Evolutionary conservation across 352 stramenopile species (phyloP).

Genomic region (Phytophthora pisi): DNA sequence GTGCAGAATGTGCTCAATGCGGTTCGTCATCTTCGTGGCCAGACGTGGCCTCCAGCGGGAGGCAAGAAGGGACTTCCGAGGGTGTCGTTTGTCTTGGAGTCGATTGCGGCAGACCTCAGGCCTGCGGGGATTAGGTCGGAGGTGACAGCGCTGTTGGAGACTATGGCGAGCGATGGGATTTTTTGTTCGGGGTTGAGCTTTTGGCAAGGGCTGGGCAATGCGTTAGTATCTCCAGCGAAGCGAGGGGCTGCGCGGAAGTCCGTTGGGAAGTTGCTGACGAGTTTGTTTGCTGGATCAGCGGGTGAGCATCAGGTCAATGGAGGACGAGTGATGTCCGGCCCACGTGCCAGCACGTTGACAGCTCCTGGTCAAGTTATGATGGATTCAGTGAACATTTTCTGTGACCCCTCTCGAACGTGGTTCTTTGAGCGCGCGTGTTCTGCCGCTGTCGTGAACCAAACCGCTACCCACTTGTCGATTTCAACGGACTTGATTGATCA

Average conservation of each 20-base stretch:
- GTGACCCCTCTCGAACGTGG: neutral
- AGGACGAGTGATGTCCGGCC: neutral
- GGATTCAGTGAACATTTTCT: neutral
- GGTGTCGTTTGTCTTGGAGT: too few relatives aligned
- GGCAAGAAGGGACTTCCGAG: too few relatives aligned
- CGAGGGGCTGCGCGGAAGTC: constrained; percentile 6
- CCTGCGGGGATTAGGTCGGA: too few relatives aligned
- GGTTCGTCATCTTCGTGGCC: too few relatives aligned
- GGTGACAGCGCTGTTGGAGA: too few relatives aligned
- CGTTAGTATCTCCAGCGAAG: neutral
- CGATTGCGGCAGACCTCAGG: too few relatives aligned
- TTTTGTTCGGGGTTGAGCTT: too few relatives aligned
- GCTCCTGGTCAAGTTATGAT: neutral
- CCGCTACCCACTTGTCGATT: neutral
- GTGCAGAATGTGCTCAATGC: too few relatives aligned
- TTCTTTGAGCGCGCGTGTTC: neutral
- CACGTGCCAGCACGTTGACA: neutral
- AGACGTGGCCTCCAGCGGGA: too few relatives aligned
- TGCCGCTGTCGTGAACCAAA: neutral
- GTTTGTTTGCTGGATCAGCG: neutral
- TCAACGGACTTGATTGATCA: neutral
- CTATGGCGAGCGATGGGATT: too few relatives aligned
- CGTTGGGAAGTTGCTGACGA: constrained; percentile 2
- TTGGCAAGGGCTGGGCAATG: neutral
- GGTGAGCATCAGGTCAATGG: neutral